phyloP scores from a whole-genome alignment of 495 filamentous ascomycete species.

The Bathelium albidoporum region DNA sequence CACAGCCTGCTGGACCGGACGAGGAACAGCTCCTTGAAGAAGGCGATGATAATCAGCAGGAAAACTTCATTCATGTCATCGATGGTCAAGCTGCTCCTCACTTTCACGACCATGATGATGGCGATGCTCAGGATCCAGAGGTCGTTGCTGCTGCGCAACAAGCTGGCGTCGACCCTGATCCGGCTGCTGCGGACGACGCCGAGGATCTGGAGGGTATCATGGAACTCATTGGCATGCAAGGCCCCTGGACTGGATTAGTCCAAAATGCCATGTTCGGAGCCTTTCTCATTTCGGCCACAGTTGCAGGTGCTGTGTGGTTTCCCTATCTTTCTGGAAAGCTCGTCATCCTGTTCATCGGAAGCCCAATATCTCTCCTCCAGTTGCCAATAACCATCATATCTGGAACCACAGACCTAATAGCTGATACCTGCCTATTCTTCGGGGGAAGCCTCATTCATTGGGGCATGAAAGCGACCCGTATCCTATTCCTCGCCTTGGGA shows the following conservation, averaged over 20 bases:
- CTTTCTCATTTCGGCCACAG: constrained; percentile 75
- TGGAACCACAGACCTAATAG: constrained; percentile 57
- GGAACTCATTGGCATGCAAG: constrained; percentile 94
- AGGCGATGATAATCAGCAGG: constrained; percentile 46
- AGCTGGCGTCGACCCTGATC: constrained; percentile 48
- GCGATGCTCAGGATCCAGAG: constrained; percentile 30
- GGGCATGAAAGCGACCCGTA: constrained; percentile 35
- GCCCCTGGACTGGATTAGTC: constrained; percentile 75
- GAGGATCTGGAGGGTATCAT: constrained; percentile 97
- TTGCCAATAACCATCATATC: constrained; percentile 62
- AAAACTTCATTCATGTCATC: constrained; percentile 47
- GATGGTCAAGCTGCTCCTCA: constrained; percentile 14
- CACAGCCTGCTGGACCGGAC: constrained; percentile 34
- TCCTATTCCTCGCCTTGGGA: constrained; percentile 34
- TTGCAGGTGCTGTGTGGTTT: constrained; percentile 74
- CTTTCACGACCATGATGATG: constrained; percentile 19
- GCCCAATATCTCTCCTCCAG: constrained; percentile 60
- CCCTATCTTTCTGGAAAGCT: constrained; percentile 87
- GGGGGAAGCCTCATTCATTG: constrained; percentile 48
- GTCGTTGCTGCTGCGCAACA: constrained; percentile 35
- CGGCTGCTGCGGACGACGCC: constrained; percentile 56
- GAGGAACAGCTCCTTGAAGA: constrained; percentile 51
- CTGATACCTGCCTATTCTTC: constrained; percentile 50
- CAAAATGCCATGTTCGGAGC: constrained; percentile 93
- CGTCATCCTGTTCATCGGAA: constrained; percentile 65